Evolutionary conservation across 2,329 filamentous ascomycete genomes (phyloP), one percentile per base, ranked within the genome.

Genomic region (Penicillium janthinellum): DNA sequence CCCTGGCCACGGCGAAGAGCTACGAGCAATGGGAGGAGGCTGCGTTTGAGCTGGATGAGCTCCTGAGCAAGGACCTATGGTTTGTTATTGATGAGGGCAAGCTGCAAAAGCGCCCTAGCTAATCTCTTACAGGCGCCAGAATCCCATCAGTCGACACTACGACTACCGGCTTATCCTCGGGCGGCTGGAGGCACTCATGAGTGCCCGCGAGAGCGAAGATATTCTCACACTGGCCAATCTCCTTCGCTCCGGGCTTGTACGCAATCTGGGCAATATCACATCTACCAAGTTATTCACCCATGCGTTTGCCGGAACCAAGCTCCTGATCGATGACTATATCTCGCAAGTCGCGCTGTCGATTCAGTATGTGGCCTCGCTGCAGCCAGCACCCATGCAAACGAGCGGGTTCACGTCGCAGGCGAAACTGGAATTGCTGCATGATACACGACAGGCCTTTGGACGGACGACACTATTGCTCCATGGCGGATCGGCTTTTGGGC

Each of bases 241-340:
- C 17, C 82, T 96, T 41, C 88, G 92, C 28, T 92, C 91, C 14
- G 92, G 85, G 11, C 77, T 86, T 38, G 81, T 96, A 34, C 87
- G 93, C 38, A 96, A 97, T 70, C 81, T 96, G n/a, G 93, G 92
- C 59, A 96, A 96, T 73, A 96, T 97, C 67, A 91, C 91, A 0
- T 86, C 89, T 1, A 87, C 91, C 2, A 88, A 88, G 63, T 81
- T 97, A 1, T 97, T 92, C 78, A 93, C 93, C 69, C 85, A 89
- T 59, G 90, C 91, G 12, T 95, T 95, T 72, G 89, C 90, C 1
- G 93, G 93, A 15, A 96, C 93, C 0, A 97, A 97, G 74, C 85
- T 90, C 55, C 79, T 96, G 50, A 96, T 97, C 62, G 92, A 96
- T 71, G 90, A 96, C 75, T 97, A 97, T 71, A 88, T 96, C 62